Conservation (phyloP, 176 grass and related monocot genomes). For the Ampelocalamus luodianensis region DNA sequence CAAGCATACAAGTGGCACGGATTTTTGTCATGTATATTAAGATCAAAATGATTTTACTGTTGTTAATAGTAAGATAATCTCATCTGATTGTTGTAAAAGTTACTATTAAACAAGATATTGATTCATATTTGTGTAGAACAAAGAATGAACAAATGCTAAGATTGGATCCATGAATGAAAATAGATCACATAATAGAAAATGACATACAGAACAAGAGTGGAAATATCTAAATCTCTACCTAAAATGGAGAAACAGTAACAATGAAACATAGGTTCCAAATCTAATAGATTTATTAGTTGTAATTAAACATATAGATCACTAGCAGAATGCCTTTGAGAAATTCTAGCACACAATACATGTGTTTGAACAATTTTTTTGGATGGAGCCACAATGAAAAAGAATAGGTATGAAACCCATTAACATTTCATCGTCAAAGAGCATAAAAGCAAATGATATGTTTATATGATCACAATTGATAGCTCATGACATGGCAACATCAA, state of each 20-base stretch:
- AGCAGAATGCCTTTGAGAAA: background rate
- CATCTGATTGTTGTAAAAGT: background rate
- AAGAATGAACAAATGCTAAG: background rate
- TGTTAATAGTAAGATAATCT: background rate
- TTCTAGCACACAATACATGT: background rate
- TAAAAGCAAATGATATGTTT: background rate
- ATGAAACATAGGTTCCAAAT: background rate
- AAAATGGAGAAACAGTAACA: background rate
- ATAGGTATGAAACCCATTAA: slow-evolving; percentile 26
- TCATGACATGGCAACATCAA: background rate
- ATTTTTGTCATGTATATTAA: background rate
- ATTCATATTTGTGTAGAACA: slow-evolving; percentile 17
- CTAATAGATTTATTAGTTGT: background rate
- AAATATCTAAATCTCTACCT: background rate
- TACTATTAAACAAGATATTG: slow-evolving; percentile 5
- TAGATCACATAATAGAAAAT: background rate
- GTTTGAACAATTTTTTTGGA: background rate
- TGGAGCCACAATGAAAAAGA: background rate
- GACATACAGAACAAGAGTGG: background rate
- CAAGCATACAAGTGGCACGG: background rate
- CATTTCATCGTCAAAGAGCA: background rate
- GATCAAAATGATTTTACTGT: slow-evolving; percentile 5
- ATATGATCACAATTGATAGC: background rate
- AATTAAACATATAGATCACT: background rate
- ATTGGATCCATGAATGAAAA: slow-evolving; percentile 21